These are phyloP conservation scores for Xylariomycetidae sp. DNA, from an alignment of 2,329 filamentous ascomycete genomes.

Conservation along the genomic window DNA sequence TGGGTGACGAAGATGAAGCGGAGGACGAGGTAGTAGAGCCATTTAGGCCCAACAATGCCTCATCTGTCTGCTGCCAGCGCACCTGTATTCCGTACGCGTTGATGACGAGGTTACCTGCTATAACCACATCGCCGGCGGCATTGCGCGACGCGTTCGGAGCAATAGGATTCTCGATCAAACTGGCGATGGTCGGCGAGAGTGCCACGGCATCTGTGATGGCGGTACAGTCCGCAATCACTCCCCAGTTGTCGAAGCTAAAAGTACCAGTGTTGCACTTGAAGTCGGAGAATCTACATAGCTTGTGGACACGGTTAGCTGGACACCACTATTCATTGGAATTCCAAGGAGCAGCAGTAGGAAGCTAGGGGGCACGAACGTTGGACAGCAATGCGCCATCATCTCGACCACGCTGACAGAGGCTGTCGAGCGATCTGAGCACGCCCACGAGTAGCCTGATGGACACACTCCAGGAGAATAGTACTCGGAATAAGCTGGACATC, in stretches of 20 bases:
- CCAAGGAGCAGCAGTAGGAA: background rate
- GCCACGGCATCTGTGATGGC: background rate
- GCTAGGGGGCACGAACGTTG: background rate
- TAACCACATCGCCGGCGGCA: background rate
- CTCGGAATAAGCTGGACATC: no score
- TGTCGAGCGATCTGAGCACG: background rate
- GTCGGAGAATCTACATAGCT: no score
- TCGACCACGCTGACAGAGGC: conserved; percentile 2
- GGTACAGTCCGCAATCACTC: conserved; percentile 3
- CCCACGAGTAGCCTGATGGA: conserved; percentile 4
- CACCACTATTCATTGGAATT: background rate
- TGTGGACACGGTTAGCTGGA: conserved; percentile 1
- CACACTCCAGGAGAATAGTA: conserved; percentile 6
- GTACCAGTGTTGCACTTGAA: conserved; percentile 2
- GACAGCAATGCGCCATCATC: conserved; percentile 5
- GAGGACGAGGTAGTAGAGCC: background rate
- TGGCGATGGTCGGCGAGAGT: background rate
- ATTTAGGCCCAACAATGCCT: conserved; percentile 2
- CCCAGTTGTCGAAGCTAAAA: conserved; percentile 2
- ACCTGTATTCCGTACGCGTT: conserved; percentile 6
- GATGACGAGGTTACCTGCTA: background rate
- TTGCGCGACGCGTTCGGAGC: background rate
- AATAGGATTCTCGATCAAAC: no score
- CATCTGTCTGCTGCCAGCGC: conserved; percentile 5
- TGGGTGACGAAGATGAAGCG: no score